Percentiles rank a stretch among this genome's conserved stretches.
Conservation (phyloP, 352 stramenopile genomes). For the Phytophthora pini region DNA sequence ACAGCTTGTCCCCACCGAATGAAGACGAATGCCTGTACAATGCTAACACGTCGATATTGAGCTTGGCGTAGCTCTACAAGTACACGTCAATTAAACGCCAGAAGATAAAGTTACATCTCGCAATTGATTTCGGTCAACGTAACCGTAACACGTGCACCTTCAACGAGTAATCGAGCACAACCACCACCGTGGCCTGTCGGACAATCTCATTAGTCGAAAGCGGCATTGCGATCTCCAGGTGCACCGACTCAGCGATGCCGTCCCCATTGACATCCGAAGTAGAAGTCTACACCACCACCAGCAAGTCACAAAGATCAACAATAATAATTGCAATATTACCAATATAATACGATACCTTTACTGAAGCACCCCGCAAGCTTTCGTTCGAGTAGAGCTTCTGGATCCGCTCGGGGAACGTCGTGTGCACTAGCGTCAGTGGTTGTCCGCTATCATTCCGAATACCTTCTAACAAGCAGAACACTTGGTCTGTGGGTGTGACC, state of each 20-base stretch:
- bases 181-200: conserved; percentile 49
- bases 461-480: conserved; percentile 73
- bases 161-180: conserved; percentile 71
- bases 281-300: conserved; percentile 40
- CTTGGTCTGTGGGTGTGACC: conserved; percentile 63
- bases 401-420: conserved; percentile 47
- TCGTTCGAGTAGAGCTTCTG: conserved; percentile 51
- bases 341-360: conserved; percentile 37
- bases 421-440: conserved; percentile 50
- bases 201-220: conserved; percentile 58
- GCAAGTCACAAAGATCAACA: background rate
- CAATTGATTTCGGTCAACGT: background rate
- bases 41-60: conserved; percentile 76
- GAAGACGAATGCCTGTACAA: conserved; percentile 45
- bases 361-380: conserved; percentile 40
- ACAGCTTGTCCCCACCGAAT: conserved; percentile 42
- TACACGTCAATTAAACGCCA: background rate
- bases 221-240: conserved; percentile 56
- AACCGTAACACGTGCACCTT: conserved; percentile 24
- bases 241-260: conserved; percentile 54
- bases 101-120: conserved; percentile 1
- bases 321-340: background rate
- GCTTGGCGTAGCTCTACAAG: conserved; percentile 41
- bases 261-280: conserved; percentile 59
- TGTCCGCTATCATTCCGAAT: conserved; percentile 8